phyloP scores from a whole-genome alignment of 2,329 filamentous ascomycete species.

The Paecilomyces variotii region DNA sequence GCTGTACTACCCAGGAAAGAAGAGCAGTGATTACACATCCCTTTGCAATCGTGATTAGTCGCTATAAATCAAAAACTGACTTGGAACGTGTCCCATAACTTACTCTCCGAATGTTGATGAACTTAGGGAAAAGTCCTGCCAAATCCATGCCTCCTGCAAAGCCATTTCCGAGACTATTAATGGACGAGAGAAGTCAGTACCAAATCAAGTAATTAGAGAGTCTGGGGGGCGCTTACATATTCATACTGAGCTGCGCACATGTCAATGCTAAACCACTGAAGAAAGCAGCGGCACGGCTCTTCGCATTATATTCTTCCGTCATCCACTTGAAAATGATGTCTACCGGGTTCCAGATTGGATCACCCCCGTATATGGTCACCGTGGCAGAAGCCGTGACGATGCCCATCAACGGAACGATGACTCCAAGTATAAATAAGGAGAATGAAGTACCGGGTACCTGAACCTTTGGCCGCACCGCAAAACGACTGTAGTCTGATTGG shows the following conservation, averaged over 20 bases:
- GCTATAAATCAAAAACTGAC: background rate
- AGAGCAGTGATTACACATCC: conserved; percentile 31
- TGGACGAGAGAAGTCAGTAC: background rate
- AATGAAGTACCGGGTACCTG: conserved; percentile 17
- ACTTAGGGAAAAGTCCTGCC: conserved; percentile 44
- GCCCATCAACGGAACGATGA: conserved; percentile 16
- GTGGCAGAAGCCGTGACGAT: conserved; percentile 21
- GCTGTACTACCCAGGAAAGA: conserved; percentile 13
- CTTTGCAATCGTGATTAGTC: conserved; percentile 16
- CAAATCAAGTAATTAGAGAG: background rate
- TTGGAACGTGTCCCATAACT: conserved; percentile 11
- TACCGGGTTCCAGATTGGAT: conserved; percentile 16
- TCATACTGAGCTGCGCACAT: conserved; percentile 18
- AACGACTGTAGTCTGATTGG: conserved; percentile 25
- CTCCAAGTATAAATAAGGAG: conserved; percentile 14
- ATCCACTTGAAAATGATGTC: background rate
- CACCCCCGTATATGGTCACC: conserved; percentile 17
- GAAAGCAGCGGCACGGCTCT: conserved; percentile 15
- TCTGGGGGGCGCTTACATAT: conserved; percentile 7
- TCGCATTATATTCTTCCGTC: conserved; percentile 11
- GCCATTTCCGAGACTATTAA: background rate
- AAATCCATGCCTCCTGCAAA: conserved; percentile 45
- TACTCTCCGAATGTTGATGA: conserved; percentile 50
- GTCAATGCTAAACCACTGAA: conserved; percentile 16
- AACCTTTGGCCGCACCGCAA: conserved; percentile 14